These are phyloP conservation scores for Scheffersomyces ergatensis DNA, from an alignment of 805 yeast genomes.

Conservation along the genomic window DNA sequence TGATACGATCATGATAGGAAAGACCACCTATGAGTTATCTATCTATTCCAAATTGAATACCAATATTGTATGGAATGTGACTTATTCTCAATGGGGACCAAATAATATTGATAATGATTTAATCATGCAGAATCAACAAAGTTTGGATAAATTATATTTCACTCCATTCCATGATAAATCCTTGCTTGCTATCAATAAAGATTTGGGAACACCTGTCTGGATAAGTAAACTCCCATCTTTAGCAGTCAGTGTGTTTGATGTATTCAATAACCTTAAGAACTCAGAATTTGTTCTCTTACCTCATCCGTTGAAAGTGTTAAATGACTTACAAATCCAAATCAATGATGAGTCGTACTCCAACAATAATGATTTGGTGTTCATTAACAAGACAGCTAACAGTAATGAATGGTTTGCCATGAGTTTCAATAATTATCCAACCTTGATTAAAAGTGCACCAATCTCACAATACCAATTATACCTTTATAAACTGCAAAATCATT, in stretches of 20 bases:
- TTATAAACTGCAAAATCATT: slow-evolving; percentile 20
- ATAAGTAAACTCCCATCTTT: slow-evolving; percentile 68
- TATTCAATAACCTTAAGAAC: slow-evolving; percentile 35
- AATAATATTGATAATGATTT: slow-evolving; percentile 72
- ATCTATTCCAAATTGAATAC: slow-evolving; percentile 73
- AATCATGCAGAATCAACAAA: slow-evolving; percentile 38
- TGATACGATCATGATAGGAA: slow-evolving; percentile 58
- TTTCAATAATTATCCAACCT: slow-evolving; percentile 69
- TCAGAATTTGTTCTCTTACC: slow-evolving; percentile 54
- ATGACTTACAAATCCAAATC: slow-evolving; percentile 22
- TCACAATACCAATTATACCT: slow-evolving; percentile 56
- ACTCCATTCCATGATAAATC: slow-evolving; percentile 84
- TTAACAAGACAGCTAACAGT: slow-evolving; percentile 63
- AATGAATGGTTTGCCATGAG: slow-evolving; percentile 86
- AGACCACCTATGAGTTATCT: slow-evolving; percentile 65
- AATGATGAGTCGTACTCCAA: slow-evolving; percentile 14
- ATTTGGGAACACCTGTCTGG: slow-evolving; percentile 77
- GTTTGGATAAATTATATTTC: slow-evolving; percentile 72
- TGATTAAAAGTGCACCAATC: slow-evolving; percentile 75
- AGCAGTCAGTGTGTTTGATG: slow-evolving; percentile 78
- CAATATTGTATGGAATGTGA: slow-evolving; percentile 70
- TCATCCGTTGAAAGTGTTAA: slow-evolving; percentile 57
- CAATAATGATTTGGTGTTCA: slow-evolving; percentile 48
- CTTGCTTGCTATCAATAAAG: slow-evolving; percentile 68
- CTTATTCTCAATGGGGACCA: slow-evolving; percentile 89